Base-by-base conservation (phyloP, 2,329 filamentous ascomycete species). In the Colletotrichum simmondsii region DNA sequence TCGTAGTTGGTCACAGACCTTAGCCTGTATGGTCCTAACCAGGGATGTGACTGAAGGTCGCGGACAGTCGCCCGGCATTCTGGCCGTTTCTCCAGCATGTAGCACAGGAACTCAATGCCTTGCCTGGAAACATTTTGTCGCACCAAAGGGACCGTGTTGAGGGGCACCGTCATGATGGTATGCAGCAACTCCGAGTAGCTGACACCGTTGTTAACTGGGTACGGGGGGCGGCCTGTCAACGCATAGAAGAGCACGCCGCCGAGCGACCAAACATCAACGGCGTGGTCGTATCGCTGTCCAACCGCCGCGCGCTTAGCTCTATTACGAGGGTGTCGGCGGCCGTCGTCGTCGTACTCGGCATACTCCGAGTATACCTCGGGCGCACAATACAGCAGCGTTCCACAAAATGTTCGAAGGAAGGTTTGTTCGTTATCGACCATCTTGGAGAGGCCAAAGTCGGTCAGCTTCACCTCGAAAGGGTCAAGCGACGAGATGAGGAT, bases 371-470 rank as follows among this genome's bases (percentile, higher is more conserved):
- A 99, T 2, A 99, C 96, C 79, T 99, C 97, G 0, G 97, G 97
- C 0, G 97, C 97, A 81, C 97, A 98, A 83, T 98, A 99, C 4
- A 99, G 86, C 32, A 99, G 85, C 0, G 97, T 99, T 37, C 97
- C 97, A 80, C 97, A 99, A 79, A 99, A 99, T 0, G 97, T 99
- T 80, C 95, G 95, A 49, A 98, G 85, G 78, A 98, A 98, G 0
- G 96, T 98, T 78, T 97, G 93, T 74, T 95, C 92, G 75, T 94
- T 94, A 74, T 95, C 93, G 58, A 98, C 92, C 81, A 97, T 95
- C 81, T 99, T 99, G 2, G 97, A 98, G 5, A 99, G 85, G 3
- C 97, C 97, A 84, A 99, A 99, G 80, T 99, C 97, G 0, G 97
- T 98, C 16, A 99, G 87, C 82, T 99, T 98, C 77, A 98, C 93